These are phyloP conservation scores for Funneliformis mosseae DNA, from an alignment of 192 early-diverging fungal genomes.

Conservation along the genomic window DNA sequence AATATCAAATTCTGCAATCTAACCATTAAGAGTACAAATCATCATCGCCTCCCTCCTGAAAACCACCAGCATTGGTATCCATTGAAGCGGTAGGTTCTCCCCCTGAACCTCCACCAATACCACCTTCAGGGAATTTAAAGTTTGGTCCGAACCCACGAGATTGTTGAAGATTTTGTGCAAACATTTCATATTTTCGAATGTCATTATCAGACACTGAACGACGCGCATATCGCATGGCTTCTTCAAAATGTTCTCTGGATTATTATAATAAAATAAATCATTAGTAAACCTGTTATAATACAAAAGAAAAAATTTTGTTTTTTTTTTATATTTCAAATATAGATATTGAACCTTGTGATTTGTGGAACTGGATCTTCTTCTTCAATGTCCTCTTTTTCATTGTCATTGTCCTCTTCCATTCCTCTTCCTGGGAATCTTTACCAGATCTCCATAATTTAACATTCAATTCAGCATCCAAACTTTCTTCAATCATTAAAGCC, in stretches of 20 bases:
- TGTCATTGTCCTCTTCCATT: slow-evolving; percentile 71
- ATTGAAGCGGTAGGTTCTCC: slow-evolving; percentile 31
- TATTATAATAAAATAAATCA: neutral
- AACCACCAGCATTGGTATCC: slow-evolving; percentile 55
- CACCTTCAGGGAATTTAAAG: slow-evolving; percentile 94
- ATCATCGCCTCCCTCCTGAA: slow-evolving; percentile 71
- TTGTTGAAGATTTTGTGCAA: slow-evolving; percentile 97
- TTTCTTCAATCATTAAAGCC: slow-evolving; percentile 41
- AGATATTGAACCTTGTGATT: slow-evolving; percentile 65
- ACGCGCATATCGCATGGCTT: slow-evolving; percentile 97
- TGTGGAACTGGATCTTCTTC: slow-evolving; percentile 88
- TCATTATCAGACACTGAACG: slow-evolving; percentile 95
- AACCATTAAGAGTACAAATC: slow-evolving; percentile 76
- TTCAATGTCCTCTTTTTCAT: slow-evolving; percentile 73
- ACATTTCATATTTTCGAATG: slow-evolving; percentile 99
- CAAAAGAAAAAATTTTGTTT: neutral
- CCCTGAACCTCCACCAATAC: slow-evolving; percentile 49
- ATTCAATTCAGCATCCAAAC: slow-evolving; percentile 27
- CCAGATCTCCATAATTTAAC: slow-evolving; percentile 37
- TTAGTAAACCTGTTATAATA: neutral
- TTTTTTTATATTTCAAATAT: neutral
- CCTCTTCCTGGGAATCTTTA: slow-evolving; percentile 40
- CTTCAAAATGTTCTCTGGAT: slow-evolving; percentile 89
- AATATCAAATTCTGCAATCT: neutral
- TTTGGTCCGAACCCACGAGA: slow-evolving; percentile 84